phyloP scores from a whole-genome alignment of 2,329 filamentous ascomycete species.

The Monilinia polystroma region DNA sequence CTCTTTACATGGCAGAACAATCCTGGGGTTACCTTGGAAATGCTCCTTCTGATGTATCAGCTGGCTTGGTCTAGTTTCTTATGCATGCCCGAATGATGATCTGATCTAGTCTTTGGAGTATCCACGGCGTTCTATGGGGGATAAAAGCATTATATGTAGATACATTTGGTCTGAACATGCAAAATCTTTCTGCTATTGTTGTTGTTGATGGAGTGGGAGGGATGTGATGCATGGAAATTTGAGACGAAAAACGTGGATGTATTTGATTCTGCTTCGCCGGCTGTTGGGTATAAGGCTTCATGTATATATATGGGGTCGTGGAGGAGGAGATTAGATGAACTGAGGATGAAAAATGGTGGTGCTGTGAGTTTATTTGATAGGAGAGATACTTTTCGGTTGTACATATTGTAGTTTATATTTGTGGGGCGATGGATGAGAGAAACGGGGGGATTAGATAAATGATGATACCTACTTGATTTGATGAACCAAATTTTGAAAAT shows the following conservation, averaged over 20 bases:
- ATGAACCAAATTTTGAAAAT: not conserved
- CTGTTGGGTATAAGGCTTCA: slow-evolving; percentile 16
- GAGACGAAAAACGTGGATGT: slow-evolving; percentile 8
- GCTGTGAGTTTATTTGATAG: not conserved
- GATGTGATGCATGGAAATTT: slow-evolving; percentile 4
- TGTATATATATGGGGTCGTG: slow-evolving; percentile 9
- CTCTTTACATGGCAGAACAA: slow-evolving; percentile 69
- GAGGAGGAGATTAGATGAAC: not conserved
- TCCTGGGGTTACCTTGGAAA: slow-evolving; percentile 67
- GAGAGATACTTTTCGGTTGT: slow-evolving; percentile 8
- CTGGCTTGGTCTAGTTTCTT: slow-evolving; percentile 23
- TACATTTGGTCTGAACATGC: slow-evolving; percentile 18
- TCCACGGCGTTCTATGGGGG: slow-evolving; percentile 17
- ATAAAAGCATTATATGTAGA: slow-evolving; percentile 13
- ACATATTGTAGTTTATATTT: slow-evolving; percentile 12
- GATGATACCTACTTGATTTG: not conserved
- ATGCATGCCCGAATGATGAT: slow-evolving; percentile 2
- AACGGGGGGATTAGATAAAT: not conserved
- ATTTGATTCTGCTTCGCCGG: slow-evolving; percentile 3
- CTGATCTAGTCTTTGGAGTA: slow-evolving; percentile 9
- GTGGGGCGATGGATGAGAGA: not conserved
- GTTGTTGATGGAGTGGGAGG: not conserved
- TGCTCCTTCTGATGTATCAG: slow-evolving; percentile 30
- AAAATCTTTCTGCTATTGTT: slow-evolving; percentile 15
- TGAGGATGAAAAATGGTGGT: not conserved